Percentiles rank a stretch among this genome's conserved stretches.
These are phyloP conservation scores for Teunomyces lycoperdinae DNA, from an alignment of 805 yeast genomes.

Conservation along the genomic window DNA sequence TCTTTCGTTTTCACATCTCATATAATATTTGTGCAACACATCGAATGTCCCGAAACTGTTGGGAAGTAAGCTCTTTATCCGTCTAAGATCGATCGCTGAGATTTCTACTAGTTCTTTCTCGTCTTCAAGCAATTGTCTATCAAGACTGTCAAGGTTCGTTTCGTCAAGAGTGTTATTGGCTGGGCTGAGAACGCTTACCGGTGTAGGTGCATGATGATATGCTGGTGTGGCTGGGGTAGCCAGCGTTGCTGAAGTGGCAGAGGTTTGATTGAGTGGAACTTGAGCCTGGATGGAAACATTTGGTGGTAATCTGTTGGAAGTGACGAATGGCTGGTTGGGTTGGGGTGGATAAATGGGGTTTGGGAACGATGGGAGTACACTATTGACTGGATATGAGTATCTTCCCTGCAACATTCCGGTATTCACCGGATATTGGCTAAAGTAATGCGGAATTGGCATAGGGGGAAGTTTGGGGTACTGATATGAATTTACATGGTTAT, in stretches of 20 bases:
- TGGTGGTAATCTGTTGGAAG: background rate
- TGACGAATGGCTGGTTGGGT: background rate
- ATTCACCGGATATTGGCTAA: background rate
- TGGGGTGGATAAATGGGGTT: background rate
- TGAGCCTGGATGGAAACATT: background rate
- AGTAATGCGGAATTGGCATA: slow-evolving; percentile 1
- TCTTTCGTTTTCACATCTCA: slow-evolving; percentile 5
- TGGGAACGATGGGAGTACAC: background rate
- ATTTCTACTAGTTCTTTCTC: slow-evolving; percentile 1
- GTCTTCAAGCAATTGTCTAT: slow-evolving; percentile 5
- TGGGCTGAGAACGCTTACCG: background rate
- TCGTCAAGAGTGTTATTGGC: background rate
- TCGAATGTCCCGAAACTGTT: slow-evolving; percentile 4
- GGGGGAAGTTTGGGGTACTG: background rate
- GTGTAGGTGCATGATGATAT: background rate
- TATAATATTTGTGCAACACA: slow-evolving; percentile 5
- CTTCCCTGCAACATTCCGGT: background rate
- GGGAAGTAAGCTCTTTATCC: slow-evolving; percentile 8
- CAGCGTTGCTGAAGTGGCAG: too few species aligned
- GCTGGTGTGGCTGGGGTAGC: too few species aligned
- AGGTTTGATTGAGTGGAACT: background rate
- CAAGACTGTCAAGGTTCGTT: background rate
- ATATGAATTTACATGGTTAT: background rate
- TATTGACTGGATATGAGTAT: background rate
- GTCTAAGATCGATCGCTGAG: slow-evolving; percentile 7